Conservation (phyloP, 257 asterid genomes). For the Lantana camara region DNA sequence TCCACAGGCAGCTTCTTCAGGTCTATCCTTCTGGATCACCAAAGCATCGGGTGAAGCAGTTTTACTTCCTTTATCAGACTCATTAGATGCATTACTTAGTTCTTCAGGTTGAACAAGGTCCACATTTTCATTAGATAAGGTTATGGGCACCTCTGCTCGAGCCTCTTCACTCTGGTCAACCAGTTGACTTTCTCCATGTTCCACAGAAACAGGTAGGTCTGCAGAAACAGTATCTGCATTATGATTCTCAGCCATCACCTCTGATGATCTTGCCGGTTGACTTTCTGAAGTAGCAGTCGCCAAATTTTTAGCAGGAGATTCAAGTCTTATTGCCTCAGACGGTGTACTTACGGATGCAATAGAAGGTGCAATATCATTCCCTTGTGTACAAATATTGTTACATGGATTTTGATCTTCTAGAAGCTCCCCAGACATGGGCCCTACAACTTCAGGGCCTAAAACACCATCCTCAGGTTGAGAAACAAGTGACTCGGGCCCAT, state of each 20-base stretch:
- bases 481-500: conserved; percentile 34
- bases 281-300: conserved; percentile 23
- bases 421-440: conserved; percentile 28
- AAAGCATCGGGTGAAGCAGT: conserved; percentile 20
- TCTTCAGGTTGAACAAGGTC: conserved; percentile 25
- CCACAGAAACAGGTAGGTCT: conserved; percentile 29
- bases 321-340: conserved; percentile 27
- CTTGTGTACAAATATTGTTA: conserved; percentile 20
- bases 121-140: conserved; percentile 18
- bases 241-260: conserved; percentile 26
- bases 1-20: conserved; percentile 23
- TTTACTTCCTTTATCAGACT: conserved; percentile 24
- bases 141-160: conserved; percentile 31
- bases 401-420: conserved; percentile 21
- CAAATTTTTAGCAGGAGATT: conserved; percentile 24
- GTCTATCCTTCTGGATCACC: conserved; percentile 27
- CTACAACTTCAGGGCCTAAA: conserved; percentile 26
- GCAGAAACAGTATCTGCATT: conserved; percentile 28
- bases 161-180: conserved; percentile 23
- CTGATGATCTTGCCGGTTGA: conserved; percentile 17
- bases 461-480: conserved; percentile 39
- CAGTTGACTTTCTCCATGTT: conserved; percentile 34
- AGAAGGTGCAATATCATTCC: conserved; percentile 18
- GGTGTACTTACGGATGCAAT: conserved; percentile 23
- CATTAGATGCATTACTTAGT: conserved; percentile 25